A percentile compares a stretch with the other conserved stretches of the same genome.
phyloP scores from a whole-genome alignment of 2,329 filamentous ascomycete species.

The Penicillium fuscoglaucum region DNA sequence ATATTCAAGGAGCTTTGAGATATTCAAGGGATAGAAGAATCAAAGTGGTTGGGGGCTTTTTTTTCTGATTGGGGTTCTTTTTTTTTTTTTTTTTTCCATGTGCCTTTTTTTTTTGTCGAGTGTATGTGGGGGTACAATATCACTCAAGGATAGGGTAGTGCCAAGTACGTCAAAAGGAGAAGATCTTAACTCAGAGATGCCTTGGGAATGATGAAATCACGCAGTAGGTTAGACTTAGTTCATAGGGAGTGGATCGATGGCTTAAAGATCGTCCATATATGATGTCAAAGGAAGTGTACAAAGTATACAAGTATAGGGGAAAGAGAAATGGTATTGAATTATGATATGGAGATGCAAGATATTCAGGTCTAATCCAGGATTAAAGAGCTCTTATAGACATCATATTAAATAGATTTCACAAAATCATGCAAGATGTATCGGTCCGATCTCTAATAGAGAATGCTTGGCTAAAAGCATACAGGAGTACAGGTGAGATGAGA shows the following conservation, averaged over 20 bases:
- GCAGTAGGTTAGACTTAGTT: not conserved
- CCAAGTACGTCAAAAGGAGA: not conserved
- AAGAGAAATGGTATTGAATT: not conserved
- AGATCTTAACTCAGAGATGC: not conserved
- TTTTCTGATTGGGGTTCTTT: not conserved
- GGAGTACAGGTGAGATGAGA: not conserved
- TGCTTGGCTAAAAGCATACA: conserved; percentile 7
- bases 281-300: conserved; percentile 7
- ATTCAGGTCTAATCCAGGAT: not conserved
- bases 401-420: not conserved
- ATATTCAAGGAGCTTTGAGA: not conserved
- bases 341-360: not conserved
- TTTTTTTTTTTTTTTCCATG: not conserved
- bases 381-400: not conserved
- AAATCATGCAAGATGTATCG: not conserved
- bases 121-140: not conserved
- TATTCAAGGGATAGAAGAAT: not conserved
- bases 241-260: conserved; percentile 13
- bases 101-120: too few relatives aligned
- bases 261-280: conserved; percentile 10
- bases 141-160: not conserved
- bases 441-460: conserved; percentile 8
- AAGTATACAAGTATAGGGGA: not conserved
- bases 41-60: not conserved
- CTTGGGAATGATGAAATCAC: conserved; percentile 10